A percentile compares a stretch with the other conserved stretches of the same genome.
Evolutionary conservation across 2,329 filamentous ascomycete species (phyloP).

Genomic region (Fusarium albidum): DNA sequence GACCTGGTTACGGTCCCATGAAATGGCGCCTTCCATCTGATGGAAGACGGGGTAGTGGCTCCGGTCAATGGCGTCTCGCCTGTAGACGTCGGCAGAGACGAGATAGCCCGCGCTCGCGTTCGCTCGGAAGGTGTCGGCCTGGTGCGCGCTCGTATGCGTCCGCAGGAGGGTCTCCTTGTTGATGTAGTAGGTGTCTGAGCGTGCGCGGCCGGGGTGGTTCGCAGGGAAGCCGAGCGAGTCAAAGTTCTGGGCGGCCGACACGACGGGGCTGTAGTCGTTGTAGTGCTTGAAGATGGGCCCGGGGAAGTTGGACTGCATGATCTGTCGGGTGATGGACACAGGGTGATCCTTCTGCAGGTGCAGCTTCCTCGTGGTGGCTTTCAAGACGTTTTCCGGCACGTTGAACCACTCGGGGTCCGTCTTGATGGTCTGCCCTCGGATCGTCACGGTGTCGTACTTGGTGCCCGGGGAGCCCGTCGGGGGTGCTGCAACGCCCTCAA

Average conservation of each 20-base stretch:
- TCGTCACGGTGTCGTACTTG: constrained; percentile 50
- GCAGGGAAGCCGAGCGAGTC: constrained; percentile 92
- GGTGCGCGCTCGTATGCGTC: constrained; percentile 95
- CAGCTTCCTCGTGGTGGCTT: constrained; percentile 78
- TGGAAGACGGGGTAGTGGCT: constrained; percentile 98
- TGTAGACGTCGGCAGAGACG: constrained; percentile 93
- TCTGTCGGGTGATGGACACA: constrained; percentile 85
- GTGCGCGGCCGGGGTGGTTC: constrained; percentile 87
- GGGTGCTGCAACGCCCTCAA: constrained; percentile 25
- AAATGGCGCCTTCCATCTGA: constrained; percentile 95
- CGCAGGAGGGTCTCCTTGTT: constrained; percentile 84
- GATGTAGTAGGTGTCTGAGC: constrained; percentile 95
- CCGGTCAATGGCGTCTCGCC: constrained; percentile 91
- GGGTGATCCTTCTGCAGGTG: constrained; percentile 93
- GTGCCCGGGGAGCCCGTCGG: constrained; percentile 40
- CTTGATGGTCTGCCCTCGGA: constrained; percentile 67
- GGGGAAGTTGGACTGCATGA: constrained; percentile 91
- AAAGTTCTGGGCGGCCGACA: constrained; percentile 88
- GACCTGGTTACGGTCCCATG: constrained; percentile 79
- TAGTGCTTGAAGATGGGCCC: constrained; percentile 76
- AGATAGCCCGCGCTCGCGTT: constrained; percentile 82
- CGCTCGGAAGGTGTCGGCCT: constrained; percentile 80
- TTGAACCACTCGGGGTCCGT: constrained; percentile 83
- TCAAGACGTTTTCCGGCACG: constrained; percentile 76
- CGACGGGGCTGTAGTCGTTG: constrained; percentile 82